phyloP scores from a whole-genome alignment of 2,329 filamentous ascomycete genomes.

The Torrubiellomyces zombiae region DNA sequence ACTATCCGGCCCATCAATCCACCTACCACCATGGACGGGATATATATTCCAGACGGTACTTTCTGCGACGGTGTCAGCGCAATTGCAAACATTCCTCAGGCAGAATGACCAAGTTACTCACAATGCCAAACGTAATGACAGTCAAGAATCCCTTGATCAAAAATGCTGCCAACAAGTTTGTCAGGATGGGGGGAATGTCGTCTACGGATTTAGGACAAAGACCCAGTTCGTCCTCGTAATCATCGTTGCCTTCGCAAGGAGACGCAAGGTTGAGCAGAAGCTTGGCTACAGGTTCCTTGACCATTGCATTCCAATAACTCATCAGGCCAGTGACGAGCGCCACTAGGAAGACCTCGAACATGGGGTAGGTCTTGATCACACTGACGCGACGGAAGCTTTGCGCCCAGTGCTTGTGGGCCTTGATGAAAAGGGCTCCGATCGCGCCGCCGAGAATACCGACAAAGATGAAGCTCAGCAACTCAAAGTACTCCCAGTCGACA shows the following conservation, averaged over 20 bases:
- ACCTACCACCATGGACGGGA: slow-evolving; percentile 96
- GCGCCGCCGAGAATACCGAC: slow-evolving; percentile 74
- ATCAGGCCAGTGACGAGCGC: slow-evolving; percentile 68
- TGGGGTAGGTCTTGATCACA: slow-evolving; percentile 64
- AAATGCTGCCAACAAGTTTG: slow-evolving; percentile 59
- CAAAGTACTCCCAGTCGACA: slow-evolving; percentile 86
- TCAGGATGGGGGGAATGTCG: slow-evolving; percentile 63
- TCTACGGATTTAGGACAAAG: slow-evolving; percentile 58
- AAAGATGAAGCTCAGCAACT: slow-evolving; percentile 70
- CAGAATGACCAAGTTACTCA: slow-evolving; percentile 27
- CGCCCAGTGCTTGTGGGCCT: slow-evolving; percentile 82
- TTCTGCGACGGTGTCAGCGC: slow-evolving; percentile 35
- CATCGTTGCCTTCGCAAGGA: slow-evolving; percentile 59
- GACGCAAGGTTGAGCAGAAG: slow-evolving; percentile 80
- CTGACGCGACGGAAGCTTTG: slow-evolving; percentile 69
- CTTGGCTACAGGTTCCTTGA: slow-evolving; percentile 78
- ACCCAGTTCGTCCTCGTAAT: slow-evolving; percentile 46
- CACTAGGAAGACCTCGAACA: slow-evolving; percentile 78
- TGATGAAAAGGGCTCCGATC: slow-evolving; percentile 85
- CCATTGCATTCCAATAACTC: slow-evolving; percentile 88
- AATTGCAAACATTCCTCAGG: too few species aligned
- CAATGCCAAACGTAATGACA: slow-evolving; percentile 79
- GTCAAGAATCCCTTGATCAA: slow-evolving; percentile 82
- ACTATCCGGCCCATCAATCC: slow-evolving; percentile 79
- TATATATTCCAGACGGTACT: slow-evolving; percentile 90